Base-by-base conservation (phyloP, 2,329 filamentous ascomycete species). In the Fusarium coffeatum region DNA sequence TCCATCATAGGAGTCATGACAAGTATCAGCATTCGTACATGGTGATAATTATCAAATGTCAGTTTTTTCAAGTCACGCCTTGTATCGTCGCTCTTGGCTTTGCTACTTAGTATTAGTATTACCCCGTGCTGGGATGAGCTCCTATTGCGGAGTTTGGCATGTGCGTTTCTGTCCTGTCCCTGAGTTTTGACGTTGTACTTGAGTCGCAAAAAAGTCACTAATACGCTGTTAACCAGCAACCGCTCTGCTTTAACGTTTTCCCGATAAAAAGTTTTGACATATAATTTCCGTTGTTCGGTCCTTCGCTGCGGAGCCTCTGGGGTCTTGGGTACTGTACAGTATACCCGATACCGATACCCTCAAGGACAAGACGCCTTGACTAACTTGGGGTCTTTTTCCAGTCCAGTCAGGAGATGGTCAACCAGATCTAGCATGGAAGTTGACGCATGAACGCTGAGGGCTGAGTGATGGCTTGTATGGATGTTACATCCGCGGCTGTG, bases 401-500 rank as follows among this genome's bases (percentile, higher is more conserved):
- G 48, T 37, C 32, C 32, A 41, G 48, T 25, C 59, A 55, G 28
- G 16, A 50, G 16, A 25, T 41, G 22, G 30, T 42, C n/a, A 27
- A 51, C 49, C 11, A 28, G 27, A 11, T 28, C 27, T 51, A 51
- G 49, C 49, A 51, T 51, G 49, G 49, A 49, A 55, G 55, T 59
- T 42, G 58, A 63, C 43, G 58, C 64, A 50, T 58, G 20, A 64
- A 50, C 54, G 43, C 37, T 45, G n/a, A 49, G 23, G 30, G 27
- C 32, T 46, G n/a, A 51, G 47, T 49, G 47, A 37, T 46, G 42
- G 20, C 34, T 58, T 59, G 47, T 34, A 34, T 55, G 53, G 42
- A 50, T 54, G 64, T 54, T 64, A 49, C 58, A 68, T 46, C 58
- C 32, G 53, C 30, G 25, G 47, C 42, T 59, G 62, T 59, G 57